Evolutionary conservation across 768 basidiomycete genomes (phyloP), one percentile per base, ranked within the genome.

Genomic region (Tricholomella constricta): DNA sequence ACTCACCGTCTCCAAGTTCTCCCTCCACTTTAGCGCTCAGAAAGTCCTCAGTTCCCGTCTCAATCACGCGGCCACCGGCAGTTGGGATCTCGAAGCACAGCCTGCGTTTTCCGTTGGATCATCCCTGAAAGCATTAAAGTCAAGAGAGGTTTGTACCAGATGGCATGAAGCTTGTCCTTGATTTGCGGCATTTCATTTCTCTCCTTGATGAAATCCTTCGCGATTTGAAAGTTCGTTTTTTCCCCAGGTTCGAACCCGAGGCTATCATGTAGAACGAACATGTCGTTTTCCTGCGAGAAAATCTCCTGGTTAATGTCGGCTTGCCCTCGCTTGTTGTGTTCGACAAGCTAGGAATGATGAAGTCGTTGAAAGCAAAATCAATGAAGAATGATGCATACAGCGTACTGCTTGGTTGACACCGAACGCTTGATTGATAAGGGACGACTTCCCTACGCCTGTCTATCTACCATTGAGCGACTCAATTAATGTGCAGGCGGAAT

Each of bases 241-340:
- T 69, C 61, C 2, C 67, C 64, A 7, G 60, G 56, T 23, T 68
- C 69, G 42, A 68, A 70, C 3, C 70, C 70, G 50, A 57, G 51
- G 15, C 62, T 65, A 25, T 70, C 69, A 44, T 71, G 70, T 1
- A 71, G 53, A 1, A 71, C 56, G 44, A 71, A 69, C 29, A 54
- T 62, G 14, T 55, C 44, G 42, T 71, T 71, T 2, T 59, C 55
- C 32, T 59, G 42, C 6, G 64, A 64, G 8, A 54, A 51, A 23
- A 71, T 60, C 43, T 69, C 70, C 6, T 38, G 40, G 31, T 69
- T 20, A 26, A 71, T 70, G 22, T 69, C 59, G 11, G 65, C 60
- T 15, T 45, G 38, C 15, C 70, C 70, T 5, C 51, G 25, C 12
- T 52, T 31, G 12, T 15, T 27, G 36, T 71, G 45, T 1, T 62